Conservation (phyloP, 805 yeast genomes). For the Starmerella bombi region DNA sequence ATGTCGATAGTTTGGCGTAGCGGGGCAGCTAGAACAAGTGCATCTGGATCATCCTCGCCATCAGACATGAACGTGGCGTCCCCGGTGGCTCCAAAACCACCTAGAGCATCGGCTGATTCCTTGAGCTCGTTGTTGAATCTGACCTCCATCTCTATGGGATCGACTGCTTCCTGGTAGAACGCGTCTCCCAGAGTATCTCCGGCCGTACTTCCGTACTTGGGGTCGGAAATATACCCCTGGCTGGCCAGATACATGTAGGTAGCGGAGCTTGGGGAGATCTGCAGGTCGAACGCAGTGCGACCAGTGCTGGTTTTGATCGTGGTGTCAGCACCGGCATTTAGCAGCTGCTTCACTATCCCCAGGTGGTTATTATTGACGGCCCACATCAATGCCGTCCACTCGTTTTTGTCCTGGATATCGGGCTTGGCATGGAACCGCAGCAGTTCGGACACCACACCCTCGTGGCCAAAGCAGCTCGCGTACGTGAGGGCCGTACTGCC, state of each 20-base stretch:
- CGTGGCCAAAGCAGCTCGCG: constrained; percentile 32
- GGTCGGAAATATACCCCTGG: not conserved
- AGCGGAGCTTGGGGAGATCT: constrained; percentile 12
- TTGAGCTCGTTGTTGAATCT: constrained; percentile 15
- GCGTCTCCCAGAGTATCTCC: constrained; percentile 5
- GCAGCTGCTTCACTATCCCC: constrained; percentile 61
- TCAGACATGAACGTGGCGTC: not conserved
- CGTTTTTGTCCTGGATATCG: constrained; percentile 28
- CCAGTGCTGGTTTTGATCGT: constrained; percentile 32
- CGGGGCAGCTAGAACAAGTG: not conserved
- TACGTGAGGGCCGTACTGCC: constrained; percentile 31
- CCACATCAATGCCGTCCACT: constrained; percentile 75
- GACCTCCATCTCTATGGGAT: constrained; percentile 19
- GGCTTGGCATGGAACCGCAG: constrained; percentile 29
- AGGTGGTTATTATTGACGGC: constrained; percentile 85
- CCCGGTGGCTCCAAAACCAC: constrained; percentile 12
- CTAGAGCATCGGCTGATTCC: constrained; percentile 19
- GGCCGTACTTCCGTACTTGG: not conserved
- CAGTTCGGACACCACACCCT: constrained; percentile 26
- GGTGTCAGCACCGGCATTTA: constrained; percentile 37
- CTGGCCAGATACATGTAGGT: constrained; percentile 2
- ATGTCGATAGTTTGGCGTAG: constrained; percentile 1
- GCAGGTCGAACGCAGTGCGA: constrained; percentile 13
- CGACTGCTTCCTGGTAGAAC: constrained; percentile 17
- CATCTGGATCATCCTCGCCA: constrained; percentile 3